Evolutionary conservation across 1,139 yeast genomes (phyloP).

Genomic region (Taphrina deformans): DNA sequence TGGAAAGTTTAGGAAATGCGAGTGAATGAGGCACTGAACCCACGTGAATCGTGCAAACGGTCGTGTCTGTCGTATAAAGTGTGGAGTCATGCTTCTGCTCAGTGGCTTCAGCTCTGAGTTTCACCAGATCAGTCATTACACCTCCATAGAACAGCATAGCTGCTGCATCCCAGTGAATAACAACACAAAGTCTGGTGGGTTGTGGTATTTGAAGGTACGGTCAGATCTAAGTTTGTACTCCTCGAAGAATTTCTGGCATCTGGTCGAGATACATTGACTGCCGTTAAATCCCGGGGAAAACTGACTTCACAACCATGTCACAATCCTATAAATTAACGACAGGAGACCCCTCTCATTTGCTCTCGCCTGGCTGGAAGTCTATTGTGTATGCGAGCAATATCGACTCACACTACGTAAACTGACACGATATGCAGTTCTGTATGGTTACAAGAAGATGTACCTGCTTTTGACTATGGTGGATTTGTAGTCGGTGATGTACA

Average conservation of each 20-base stretch:
- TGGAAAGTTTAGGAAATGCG: background rate
- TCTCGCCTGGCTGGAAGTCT: conserved; percentile 60
- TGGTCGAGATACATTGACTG: too few relatives aligned
- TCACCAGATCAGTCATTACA: too few relatives aligned
- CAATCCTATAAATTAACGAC: background rate
- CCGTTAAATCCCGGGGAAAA: too few relatives aligned
- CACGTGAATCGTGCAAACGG: background rate
- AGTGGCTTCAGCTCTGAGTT: background rate
- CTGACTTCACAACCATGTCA: too few relatives aligned
- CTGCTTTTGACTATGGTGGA: conserved; percentile 92
- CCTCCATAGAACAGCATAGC: background rate
- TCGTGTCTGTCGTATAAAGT: background rate
- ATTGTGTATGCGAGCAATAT: conserved; percentile 50
- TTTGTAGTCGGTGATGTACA: conserved; percentile 79
- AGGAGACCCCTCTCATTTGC: conserved; percentile 26
- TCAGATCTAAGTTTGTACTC: too few relatives aligned
- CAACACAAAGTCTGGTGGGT: too few relatives aligned
- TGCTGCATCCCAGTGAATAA: too few relatives aligned
- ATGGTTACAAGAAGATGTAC: conserved; percentile 84
- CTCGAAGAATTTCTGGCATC: too few relatives aligned
- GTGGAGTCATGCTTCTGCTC: background rate
- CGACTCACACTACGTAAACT: background rate
- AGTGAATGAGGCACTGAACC: background rate
- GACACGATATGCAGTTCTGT: conserved; percentile 46
- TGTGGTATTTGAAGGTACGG: too few relatives aligned